phyloP scores from a whole-genome alignment of 2,329 filamentous ascomycete species.

The Nemania abortiva region DNA sequence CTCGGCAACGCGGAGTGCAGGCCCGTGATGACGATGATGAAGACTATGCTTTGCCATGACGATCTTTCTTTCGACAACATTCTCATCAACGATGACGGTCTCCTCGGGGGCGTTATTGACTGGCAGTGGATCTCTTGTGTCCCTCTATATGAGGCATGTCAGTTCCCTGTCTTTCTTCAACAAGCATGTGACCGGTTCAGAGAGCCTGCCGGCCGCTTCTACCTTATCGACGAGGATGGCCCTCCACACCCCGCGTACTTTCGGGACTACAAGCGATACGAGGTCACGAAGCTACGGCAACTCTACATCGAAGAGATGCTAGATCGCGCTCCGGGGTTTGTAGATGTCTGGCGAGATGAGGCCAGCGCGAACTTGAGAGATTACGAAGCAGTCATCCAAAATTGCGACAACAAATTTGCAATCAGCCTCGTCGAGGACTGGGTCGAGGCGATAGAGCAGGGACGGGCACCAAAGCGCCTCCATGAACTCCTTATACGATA shows the following conservation, averaged over 20 bases:
- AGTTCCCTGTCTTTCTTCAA: slow-evolving; percentile 50
- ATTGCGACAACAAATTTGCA: slow-evolving; percentile 47
- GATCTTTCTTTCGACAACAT: slow-evolving; percentile 52
- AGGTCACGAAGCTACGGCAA: slow-evolving; percentile 45
- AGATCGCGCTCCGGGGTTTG: slow-evolving; percentile 41
- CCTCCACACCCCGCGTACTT: slow-evolving; percentile 36
- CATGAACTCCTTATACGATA: slow-evolving; percentile 38
- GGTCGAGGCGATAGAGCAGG: slow-evolving; percentile 42
- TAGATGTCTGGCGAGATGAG: slow-evolving; percentile 37
- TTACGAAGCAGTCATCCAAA: slow-evolving; percentile 50
- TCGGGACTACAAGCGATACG: slow-evolving; percentile 39
- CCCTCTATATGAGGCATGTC: slow-evolving; percentile 50
- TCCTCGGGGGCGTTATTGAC: slow-evolving; percentile 50
- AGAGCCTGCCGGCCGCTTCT: slow-evolving; percentile 33
- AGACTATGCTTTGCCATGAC: slow-evolving; percentile 51
- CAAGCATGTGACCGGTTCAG: slow-evolving; percentile 38
- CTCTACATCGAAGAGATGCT: slow-evolving; percentile 47
- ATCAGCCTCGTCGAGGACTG: slow-evolving; percentile 44
- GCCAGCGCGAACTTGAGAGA: slow-evolving; percentile 40
- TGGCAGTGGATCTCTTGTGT: slow-evolving; percentile 52
- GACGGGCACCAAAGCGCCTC: slow-evolving; percentile 31
- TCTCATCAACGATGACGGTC: slow-evolving; percentile 50
- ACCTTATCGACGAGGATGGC: slow-evolving; percentile 15
- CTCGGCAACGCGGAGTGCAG: neutral
- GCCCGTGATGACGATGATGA: too few relatives aligned